Percentiles rank a stretch among this genome's conserved stretches.
Conservation (phyloP, 371 early-diverging fungal species). For the Mucor plumbeus region DNA sequence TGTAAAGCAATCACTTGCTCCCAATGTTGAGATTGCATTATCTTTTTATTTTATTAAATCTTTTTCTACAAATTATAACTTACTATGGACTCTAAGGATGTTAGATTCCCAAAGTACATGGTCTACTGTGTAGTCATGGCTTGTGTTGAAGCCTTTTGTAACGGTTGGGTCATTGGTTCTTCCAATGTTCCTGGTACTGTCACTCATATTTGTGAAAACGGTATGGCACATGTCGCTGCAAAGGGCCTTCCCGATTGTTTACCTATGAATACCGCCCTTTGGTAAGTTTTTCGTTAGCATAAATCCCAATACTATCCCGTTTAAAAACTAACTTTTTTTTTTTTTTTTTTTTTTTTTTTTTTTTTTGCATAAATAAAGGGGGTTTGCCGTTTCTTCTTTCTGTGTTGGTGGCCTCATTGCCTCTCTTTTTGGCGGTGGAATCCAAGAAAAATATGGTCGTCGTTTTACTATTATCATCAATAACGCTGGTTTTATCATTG, state of each 20-base stretch:
- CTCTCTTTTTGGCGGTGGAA: constrained; percentile 61
- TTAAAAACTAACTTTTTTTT: not conserved
- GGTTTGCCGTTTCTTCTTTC: constrained; percentile 68
- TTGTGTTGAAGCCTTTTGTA: constrained; percentile 43
- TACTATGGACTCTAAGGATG: constrained; percentile 43
- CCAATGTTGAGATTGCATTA: too few species aligned
- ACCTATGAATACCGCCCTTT: constrained; percentile 32
- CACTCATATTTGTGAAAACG: constrained; percentile 30
- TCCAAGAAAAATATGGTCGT: constrained; percentile 67
- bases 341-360: too few species aligned
- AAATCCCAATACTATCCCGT: not conserved
- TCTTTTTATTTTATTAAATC: not conserved
- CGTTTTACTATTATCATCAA: constrained; percentile 63
- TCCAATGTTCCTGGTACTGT: constrained; percentile 49
- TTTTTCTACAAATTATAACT: not conserved
- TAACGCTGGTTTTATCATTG: constrained; percentile 64
- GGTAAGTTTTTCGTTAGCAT: constrained; percentile 10
- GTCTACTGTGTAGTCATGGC: constrained; percentile 45
- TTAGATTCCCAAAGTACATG: constrained; percentile 43
- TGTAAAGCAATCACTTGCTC: not conserved
- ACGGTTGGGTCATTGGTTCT: constrained; percentile 51
- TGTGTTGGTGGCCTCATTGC: constrained; percentile 77
- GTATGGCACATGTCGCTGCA: constrained; percentile 13
- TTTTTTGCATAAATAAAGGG: constrained; percentile 16
- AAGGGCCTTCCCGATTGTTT: constrained; percentile 34